Conservation (phyloP, 2,329 filamentous ascomycete species). For the Pseudocercospora fijiensis region DNA sequence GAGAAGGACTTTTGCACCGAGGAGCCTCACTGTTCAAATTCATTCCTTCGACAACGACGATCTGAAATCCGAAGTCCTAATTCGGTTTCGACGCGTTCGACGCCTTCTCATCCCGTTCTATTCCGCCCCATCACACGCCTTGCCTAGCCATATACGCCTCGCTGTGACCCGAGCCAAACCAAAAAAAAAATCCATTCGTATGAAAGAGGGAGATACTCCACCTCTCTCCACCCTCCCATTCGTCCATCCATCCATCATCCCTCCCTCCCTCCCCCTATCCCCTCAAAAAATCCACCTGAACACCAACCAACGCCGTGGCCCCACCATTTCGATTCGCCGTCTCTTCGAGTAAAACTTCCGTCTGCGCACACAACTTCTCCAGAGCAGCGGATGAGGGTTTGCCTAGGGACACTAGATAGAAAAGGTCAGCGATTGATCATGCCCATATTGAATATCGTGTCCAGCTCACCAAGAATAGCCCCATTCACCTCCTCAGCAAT, state of each 20-base stretch:
- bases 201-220: not conserved
- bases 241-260: not conserved
- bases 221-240: not conserved
- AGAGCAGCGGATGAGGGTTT: slow-evolving; percentile 84
- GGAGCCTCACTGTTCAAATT: too few relatives aligned
- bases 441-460: not conserved
- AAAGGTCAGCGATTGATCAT: slow-evolving; percentile 32
- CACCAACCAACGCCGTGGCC: slow-evolving; percentile 74
- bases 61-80: too few relatives aligned
- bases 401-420: slow-evolving; percentile 74
- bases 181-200: not conserved
- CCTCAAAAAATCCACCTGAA: slow-evolving; percentile 51
- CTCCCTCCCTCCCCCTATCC: not conserved
- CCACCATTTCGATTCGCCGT: slow-evolving; percentile 64
- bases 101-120: too few relatives aligned
- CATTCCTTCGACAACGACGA: too few relatives aligned
- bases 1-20: too few relatives aligned
- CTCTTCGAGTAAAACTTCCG: slow-evolving; percentile 79
- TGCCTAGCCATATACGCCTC: too few relatives aligned
- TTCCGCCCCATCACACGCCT: not conserved
- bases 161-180: not conserved
- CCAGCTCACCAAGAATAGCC: slow-evolving; percentile 75
- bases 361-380: slow-evolving; percentile 83
- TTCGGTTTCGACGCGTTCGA: too few relatives aligned
- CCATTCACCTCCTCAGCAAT: slow-evolving; percentile 94